phyloP scores from a whole-genome alignment of 148 eudicot genomes.

The Hydrangea macrophylla region DNA sequence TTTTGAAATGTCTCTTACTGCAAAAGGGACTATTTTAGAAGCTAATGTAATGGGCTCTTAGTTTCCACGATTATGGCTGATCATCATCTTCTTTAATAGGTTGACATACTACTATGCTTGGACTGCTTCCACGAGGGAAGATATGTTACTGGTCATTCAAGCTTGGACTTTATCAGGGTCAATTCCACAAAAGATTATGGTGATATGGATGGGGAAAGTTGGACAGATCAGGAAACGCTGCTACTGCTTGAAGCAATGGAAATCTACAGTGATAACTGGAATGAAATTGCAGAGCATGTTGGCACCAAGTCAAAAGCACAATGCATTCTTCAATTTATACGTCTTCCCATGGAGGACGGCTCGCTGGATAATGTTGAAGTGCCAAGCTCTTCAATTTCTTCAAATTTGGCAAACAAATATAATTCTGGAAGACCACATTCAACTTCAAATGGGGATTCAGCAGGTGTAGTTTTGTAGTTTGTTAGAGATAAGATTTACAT shows the following conservation, averaged over 20 bases:
- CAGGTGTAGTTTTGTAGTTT: conserved; percentile 34
- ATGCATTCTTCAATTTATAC: conserved; percentile 88
- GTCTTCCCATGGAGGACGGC: conserved; percentile 74
- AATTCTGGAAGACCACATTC: conserved; percentile 26
- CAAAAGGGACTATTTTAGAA: no score
- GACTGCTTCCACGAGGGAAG: conserved; percentile 80
- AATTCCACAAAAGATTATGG: conserved; percentile 60
- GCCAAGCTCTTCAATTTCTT: conserved; percentile 39
- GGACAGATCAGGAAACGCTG: conserved; percentile 91
- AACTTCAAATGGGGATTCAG: conserved; percentile 58
- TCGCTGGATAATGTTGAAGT: conserved; percentile 66
- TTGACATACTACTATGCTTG: conserved; percentile 67
- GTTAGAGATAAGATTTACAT: no score
- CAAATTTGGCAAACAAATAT: conserved; percentile 32
- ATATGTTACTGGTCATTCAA: conserved; percentile 85
- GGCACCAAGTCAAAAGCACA: conserved; percentile 92
- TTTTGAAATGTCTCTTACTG: no score
- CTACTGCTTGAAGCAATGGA: conserved; percentile 86
- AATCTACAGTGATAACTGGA: conserved; percentile 75
- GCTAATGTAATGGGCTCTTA: no score
- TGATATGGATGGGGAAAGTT: conserved; percentile 78
- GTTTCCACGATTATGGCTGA: not conserved
- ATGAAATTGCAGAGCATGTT: conserved; percentile 89
- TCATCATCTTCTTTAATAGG: conserved; percentile 38
- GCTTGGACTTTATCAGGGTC: conserved; percentile 65